phyloP scores from a whole-genome alignment of 169 alveolate genomes.

The Blepharisma undulans region DNA sequence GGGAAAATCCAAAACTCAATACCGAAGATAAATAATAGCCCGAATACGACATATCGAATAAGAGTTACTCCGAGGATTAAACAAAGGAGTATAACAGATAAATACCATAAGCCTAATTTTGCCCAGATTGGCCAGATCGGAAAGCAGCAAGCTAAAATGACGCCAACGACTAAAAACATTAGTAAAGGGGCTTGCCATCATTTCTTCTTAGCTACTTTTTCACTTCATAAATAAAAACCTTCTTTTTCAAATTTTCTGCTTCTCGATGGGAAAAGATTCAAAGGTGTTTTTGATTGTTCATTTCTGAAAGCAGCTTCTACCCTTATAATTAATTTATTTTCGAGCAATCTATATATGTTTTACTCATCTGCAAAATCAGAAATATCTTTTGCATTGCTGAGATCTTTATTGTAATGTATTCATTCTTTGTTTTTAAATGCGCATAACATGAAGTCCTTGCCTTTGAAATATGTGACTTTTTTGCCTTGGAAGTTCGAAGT shows the following conservation, averaged over 20 bases:
- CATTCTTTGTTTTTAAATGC: neutral
- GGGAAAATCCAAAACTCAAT: slow-evolving; percentile 43
- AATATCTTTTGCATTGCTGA: neutral
- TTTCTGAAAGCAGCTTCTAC: slow-evolving; percentile 19
- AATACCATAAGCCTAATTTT: slow-evolving; percentile 40
- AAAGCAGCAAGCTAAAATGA: slow-evolving; percentile 37
- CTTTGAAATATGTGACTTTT: slow-evolving; percentile 32
- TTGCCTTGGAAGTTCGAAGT: slow-evolving; percentile 24
- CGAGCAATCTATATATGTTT: neutral
- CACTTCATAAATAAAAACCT: slow-evolving; percentile 3
- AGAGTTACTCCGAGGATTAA: slow-evolving; percentile 21
- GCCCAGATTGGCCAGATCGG: slow-evolving; percentile 43
- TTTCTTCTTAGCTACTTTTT: neutral
- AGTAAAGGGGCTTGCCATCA: slow-evolving; percentile 17
- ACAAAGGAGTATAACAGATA: slow-evolving; percentile 17
- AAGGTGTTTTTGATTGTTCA: neutral
- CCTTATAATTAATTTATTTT: neutral
- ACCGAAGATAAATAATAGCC: slow-evolving; percentile 13
- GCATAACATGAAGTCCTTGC: slow-evolving; percentile 15
- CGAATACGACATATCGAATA: slow-evolving; percentile 12
- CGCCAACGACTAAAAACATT: slow-evolving; percentile 7
- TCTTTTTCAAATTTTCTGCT: neutral
- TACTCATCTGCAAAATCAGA: slow-evolving; percentile 27
- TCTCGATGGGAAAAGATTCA: neutral
- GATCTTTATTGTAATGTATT: neutral